phyloP scores from a whole-genome alignment of 441 rosid genomes.

The Populus hybrid region DNA sequence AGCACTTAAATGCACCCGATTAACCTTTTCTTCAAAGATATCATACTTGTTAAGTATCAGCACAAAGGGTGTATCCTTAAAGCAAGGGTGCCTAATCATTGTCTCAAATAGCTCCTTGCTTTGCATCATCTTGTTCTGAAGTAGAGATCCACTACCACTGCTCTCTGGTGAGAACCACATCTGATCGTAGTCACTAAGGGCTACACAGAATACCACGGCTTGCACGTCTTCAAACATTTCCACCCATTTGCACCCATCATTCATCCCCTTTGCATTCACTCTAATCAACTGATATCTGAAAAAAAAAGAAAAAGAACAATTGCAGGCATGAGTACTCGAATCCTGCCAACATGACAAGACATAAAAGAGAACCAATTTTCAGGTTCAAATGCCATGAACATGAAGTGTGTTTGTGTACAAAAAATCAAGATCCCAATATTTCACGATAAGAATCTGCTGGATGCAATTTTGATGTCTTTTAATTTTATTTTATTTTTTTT shows the following conservation, averaged over 20 bases:
- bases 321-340: neutral
- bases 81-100: constrained; percentile 82
- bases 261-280: constrained; percentile 90
- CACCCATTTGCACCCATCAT: constrained; percentile 98
- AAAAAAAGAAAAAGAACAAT: neutral
- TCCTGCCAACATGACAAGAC: neutral
- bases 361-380: neutral
- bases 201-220: constrained; percentile 75
- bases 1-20: constrained; percentile 48
- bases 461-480: neutral
- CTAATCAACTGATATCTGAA: constrained; percentile 87
- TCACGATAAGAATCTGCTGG: neutral
- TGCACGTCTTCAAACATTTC: constrained; percentile 98
- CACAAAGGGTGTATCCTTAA: constrained; percentile 76
- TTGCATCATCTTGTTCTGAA: constrained; percentile 85
- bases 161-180: constrained; percentile 46
- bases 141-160: constrained; percentile 47
- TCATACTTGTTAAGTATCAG: constrained; percentile 95
- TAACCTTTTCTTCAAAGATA: constrained; percentile 82
- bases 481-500: too few species aligned
- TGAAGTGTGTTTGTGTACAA: neutral
- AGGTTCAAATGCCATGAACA: neutral
- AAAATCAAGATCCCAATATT: neutral
- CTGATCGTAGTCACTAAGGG: constrained; percentile 88
- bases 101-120: constrained; percentile 86